These are phyloP conservation scores for Globisporangium ultimum DNA, from an alignment of 352 stramenopile species.

Conservation along the genomic window DNA sequence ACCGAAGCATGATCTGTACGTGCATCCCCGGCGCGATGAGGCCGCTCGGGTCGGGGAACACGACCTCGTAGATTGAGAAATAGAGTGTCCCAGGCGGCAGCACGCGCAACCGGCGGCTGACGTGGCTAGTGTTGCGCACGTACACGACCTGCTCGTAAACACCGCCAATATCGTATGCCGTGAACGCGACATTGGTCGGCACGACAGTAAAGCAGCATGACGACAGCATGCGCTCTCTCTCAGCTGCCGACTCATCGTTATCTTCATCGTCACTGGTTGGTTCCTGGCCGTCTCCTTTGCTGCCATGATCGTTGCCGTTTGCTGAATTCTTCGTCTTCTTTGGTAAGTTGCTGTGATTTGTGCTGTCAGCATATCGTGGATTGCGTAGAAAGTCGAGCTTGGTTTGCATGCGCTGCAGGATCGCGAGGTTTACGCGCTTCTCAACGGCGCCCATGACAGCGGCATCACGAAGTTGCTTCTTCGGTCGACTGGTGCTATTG, in stretches of 20 bases:
- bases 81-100: constrained; percentile 57
- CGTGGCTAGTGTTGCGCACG: constrained; percentile 50
- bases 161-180: constrained; percentile 65
- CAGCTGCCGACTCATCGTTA: not conserved
- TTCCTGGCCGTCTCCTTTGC: too few species aligned
- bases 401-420: constrained; percentile 74
- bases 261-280: not conserved
- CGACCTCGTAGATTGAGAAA: constrained; percentile 56
- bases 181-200: constrained; percentile 60
- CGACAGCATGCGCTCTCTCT: not conserved
- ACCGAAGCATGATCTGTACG: constrained; percentile 53
- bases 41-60: constrained; percentile 48
- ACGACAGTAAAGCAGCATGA: constrained; percentile 39
- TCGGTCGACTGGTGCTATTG: too few species aligned
- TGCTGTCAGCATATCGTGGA: constrained; percentile 31
- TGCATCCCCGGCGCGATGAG: constrained; percentile 73
- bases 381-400: constrained; percentile 77
- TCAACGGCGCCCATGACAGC: constrained; percentile 46
- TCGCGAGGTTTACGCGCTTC: constrained; percentile 56
- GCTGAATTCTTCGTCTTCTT: too few species aligned
- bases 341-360: too few species aligned
- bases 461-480: not conserved
- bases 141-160: constrained; percentile 73
- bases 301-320: too few species aligned
- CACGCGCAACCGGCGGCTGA: constrained; percentile 61